Conservation (phyloP, 768 basidiomycete species). For the Termitomyces titanicus region DNA sequence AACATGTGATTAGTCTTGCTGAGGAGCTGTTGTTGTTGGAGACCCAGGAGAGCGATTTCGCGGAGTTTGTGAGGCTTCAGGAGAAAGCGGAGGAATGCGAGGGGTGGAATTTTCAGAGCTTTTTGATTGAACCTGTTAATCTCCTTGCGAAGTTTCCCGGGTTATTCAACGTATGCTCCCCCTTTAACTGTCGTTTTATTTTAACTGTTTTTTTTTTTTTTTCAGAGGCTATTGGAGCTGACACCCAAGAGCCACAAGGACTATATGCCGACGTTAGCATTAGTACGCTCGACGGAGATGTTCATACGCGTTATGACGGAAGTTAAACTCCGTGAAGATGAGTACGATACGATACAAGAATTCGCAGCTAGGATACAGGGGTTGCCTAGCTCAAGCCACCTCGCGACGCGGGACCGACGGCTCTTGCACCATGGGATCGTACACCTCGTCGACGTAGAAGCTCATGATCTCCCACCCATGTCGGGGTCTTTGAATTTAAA, state of each 20-base stretch:
- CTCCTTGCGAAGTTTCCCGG: constrained; percentile 68
- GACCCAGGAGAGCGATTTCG: constrained; percentile 67
- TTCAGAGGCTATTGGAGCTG: constrained; percentile 61
- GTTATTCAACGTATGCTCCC: constrained; percentile 62
- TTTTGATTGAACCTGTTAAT: constrained; percentile 74
- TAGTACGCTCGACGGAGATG: constrained; percentile 63
- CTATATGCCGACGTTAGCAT: constrained; percentile 62
- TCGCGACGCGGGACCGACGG: constrained; percentile 72
- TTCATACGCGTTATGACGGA: constrained; percentile 78
- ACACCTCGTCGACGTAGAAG: constrained; percentile 35
- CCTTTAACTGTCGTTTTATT: background rate
- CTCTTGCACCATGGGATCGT: constrained; percentile 68
- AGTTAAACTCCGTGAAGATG: constrained; percentile 83
- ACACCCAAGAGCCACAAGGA: constrained; percentile 73
- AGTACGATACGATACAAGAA: constrained; percentile 71
- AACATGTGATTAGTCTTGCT: constrained; percentile 52
- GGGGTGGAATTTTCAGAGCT: constrained; percentile 61
- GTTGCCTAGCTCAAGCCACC: constrained; percentile 44
- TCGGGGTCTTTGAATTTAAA: constrained; percentile 1
- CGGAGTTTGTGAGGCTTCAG: constrained; percentile 78
- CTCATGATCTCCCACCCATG: constrained; percentile 14
- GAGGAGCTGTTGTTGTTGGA: constrained; percentile 43
- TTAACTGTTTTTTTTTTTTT: background rate
- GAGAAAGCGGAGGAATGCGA: constrained; percentile 49
- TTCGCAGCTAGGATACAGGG: constrained; percentile 59